Evolutionary conservation across 2,329 filamentous ascomycete genomes (phyloP), one percentile per base, ranked within the genome.

Genomic region (Fusarium dimerum): DNA sequence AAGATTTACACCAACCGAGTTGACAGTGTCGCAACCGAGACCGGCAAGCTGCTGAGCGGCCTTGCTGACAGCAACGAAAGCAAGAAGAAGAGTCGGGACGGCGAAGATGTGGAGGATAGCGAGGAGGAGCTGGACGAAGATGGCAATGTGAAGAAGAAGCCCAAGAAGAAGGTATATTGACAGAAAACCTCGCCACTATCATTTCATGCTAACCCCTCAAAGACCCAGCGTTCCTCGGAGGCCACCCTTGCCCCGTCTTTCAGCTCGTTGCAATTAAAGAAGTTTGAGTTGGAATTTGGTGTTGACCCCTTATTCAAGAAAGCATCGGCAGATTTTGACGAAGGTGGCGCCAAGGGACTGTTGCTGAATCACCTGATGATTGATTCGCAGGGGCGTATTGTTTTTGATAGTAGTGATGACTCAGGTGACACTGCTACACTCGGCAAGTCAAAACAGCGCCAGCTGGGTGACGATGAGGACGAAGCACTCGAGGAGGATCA

Each of bases 221-320:
- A 83, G 80, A 77, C 83, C 52, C 84, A 89, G 70, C 82, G 91
- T 52, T 92, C 90, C 20, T 92, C 94, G 9, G 94, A 99, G 74
- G 88, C 90, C n/a, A 99, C 94, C 0, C 78, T 99, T 6, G 94
- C 90, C 3, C 87, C 90, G 0, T 94, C 90, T 0, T 97, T 97
- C 71, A 84, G 88, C 40, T 87, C 92, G 16, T 71, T 99, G 49
- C 91, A 96, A 69, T 79, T 97, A 63, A 99, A 99, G 74, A 99
- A 97, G 73, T 92, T 99, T 66, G 94, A 99, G 64, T 81, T 97
- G 42, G 94, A 99, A 67, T 97, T 99, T 61, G 87, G 92, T 0
- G 93, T 99, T 6, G 94, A 99, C 67, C 94, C 94, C 3, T 76
- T 99, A n/a, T 99, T 99, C 82, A 99, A 99, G 69, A 99, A 99